phyloP scores from a whole-genome alignment of 2,329 filamentous ascomycete species.

The Xylaria sp. region DNA sequence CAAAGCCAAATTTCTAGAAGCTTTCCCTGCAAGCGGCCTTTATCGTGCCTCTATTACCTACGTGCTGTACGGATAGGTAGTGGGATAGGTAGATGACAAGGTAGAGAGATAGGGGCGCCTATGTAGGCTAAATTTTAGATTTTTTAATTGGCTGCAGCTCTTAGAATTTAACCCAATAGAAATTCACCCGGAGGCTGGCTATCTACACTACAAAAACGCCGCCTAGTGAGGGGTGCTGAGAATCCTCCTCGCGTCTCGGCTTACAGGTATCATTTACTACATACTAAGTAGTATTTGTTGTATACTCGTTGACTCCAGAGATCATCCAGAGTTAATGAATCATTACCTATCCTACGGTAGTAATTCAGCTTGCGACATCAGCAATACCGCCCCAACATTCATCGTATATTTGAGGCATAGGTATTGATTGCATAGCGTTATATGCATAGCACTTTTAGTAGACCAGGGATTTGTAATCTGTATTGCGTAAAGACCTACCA shows the following conservation, averaged over 20 bases:
- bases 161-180: slow-evolving; percentile 41
- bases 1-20: slow-evolving; percentile 25
- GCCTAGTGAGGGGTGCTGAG: slow-evolving; percentile 26
- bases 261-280: slow-evolving; percentile 34
- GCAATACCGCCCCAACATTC: not conserved
- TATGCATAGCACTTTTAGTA: not conserved
- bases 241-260: slow-evolving; percentile 49
- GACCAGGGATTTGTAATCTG: not conserved
- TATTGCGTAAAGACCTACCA: not conserved
- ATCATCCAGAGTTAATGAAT: not conserved
- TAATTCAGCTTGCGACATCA: slow-evolving; percentile 3
- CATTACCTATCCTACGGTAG: not conserved
- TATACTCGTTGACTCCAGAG: too few species aligned
- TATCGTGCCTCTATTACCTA: not conserved
- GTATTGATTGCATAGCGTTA: not conserved
- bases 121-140: slow-evolving; percentile 27
- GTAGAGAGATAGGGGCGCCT: not conserved
- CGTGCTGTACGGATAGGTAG: not conserved
- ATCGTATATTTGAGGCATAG: not conserved
- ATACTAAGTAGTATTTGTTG: too few species aligned
- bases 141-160: slow-evolving; percentile 46
- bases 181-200: slow-evolving; percentile 13
- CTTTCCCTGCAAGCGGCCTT: slow-evolving; percentile 20
- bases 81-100: not conserved
- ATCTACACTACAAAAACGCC: slow-evolving; percentile 21